Evolutionary conservation across 2,329 filamentous ascomycete species (phyloP).

Genomic region (Kalaharituber pfeilii): DNA sequence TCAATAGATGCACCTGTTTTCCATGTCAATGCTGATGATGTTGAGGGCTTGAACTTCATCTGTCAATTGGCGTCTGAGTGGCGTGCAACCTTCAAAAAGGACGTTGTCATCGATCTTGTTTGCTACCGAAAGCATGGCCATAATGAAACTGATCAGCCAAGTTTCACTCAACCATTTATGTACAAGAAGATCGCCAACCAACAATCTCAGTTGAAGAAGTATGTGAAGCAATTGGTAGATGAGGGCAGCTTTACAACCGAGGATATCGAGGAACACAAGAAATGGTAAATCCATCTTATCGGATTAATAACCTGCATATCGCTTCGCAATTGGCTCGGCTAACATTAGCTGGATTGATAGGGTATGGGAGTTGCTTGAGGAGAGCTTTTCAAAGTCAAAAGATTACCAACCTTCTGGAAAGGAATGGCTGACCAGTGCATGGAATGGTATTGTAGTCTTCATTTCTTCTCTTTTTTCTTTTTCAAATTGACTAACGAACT

Average conservation of each 20-base stretch:
- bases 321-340: not conserved
- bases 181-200: slow-evolving; percentile 92
- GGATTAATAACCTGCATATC: not conserved
- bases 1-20: slow-evolving; percentile 96
- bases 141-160: slow-evolving; percentile 98
- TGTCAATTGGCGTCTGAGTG: slow-evolving; percentile 94
- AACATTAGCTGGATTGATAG: slow-evolving; percentile 6
- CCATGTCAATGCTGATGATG: slow-evolving; percentile 97
- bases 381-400: slow-evolving; percentile 93
- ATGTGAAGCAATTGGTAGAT: slow-evolving; percentile 74
- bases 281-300: slow-evolving; percentile 51
- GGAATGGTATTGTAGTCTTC: slow-evolving; percentile 49
- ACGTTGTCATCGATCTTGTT: slow-evolving; percentile 93
- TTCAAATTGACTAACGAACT: not conserved
- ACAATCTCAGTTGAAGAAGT: slow-evolving; percentile 71
- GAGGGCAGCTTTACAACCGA: slow-evolving; percentile 94
- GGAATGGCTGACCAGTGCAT: slow-evolving; percentile 96
- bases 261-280: slow-evolving; percentile 96
- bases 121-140: slow-evolving; percentile 98
- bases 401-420: slow-evolving; percentile 93
- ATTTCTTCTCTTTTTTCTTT: not conserved
- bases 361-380: slow-evolving; percentile 96
- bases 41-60: slow-evolving; percentile 95
- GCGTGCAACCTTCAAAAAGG: slow-evolving; percentile 96
- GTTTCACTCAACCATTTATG: slow-evolving; percentile 98